Conservation (phyloP, 2,329 filamentous ascomycete genomes). For the Stachybotrys elegans region DNA sequence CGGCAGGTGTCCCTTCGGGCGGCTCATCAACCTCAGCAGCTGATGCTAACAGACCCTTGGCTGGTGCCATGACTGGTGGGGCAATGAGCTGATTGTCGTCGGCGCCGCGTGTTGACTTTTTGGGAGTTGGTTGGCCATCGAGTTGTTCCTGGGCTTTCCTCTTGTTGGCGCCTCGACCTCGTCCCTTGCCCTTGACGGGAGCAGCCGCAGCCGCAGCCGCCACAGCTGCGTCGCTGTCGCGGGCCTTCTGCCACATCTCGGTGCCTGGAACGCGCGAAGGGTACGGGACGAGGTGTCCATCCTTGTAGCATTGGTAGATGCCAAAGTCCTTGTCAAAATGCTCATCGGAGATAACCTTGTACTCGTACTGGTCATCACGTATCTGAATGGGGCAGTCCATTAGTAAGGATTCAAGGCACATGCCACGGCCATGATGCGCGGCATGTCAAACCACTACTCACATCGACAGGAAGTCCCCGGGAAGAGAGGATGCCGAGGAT, state of each 20-base stretch:
- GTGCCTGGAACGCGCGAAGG: slow-evolving; percentile 37
- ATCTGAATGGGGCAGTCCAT: slow-evolving; percentile 21
- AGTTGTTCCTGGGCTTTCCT: slow-evolving; percentile 45
- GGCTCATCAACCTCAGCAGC: slow-evolving; percentile 29
- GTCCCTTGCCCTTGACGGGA: slow-evolving; percentile 24
- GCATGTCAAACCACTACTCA: slow-evolving; percentile 27
- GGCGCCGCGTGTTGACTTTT: slow-evolving; percentile 36
- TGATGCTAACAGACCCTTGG: slow-evolving; percentile 34
- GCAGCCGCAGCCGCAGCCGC: slow-evolving; percentile 20
- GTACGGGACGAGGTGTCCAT: slow-evolving; percentile 39
- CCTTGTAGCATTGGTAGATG: slow-evolving; percentile 33
- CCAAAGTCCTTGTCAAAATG: slow-evolving; percentile 38
- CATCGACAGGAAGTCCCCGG: slow-evolving; percentile 41
- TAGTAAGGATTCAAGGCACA: too few relatives aligned
- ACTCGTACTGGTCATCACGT: slow-evolving; percentile 39
- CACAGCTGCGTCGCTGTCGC: slow-evolving; percentile 31
- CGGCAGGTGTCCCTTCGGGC: slow-evolving; percentile 27
- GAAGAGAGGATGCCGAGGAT: slow-evolving; percentile 38
- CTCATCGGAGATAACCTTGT: slow-evolving; percentile 38
- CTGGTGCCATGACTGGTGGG: slow-evolving; percentile 18
- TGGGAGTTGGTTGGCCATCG: slow-evolving; percentile 44
- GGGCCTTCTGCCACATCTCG: slow-evolving; percentile 33
- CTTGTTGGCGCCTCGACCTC: slow-evolving; percentile 34
- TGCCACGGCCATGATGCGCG: slow-evolving; percentile 1
- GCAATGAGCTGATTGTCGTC: slow-evolving; percentile 21